Evolutionary conservation across 305 asterid genomes (phyloP), one percentile per base, ranked within the genome.

Genomic region (Salvia sclarea): DNA sequence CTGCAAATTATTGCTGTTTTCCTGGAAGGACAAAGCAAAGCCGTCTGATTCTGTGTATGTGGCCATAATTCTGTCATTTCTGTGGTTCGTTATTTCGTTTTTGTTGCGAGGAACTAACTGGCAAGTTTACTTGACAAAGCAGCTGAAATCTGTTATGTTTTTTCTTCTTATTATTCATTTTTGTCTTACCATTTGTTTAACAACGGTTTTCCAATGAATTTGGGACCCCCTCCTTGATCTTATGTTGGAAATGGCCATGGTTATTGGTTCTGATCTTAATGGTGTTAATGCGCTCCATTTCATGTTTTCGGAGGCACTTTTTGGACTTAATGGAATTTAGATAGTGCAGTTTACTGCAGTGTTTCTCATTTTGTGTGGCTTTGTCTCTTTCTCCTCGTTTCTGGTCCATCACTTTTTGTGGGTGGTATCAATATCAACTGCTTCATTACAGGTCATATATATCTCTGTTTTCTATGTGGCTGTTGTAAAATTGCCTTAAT

Each of bases 51-150:
- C 17, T 45, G 58, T 54, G 21, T 66, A 5, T 61, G 70, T 50
- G 69, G 47, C 63, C 72, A 45, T 56, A 38, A 40, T 74, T 65
- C 41, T 44, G 55, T 64, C 40, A 37, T 25, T 63, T 68, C 43
- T 21, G 31, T 59, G 73, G 35, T 21, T 65, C 30, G 37, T 64
- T 54, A 20, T 67, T 28, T 47, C 52, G 16, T 40, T 44, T 28
- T 69, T 21, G 17, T 61, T 37, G 47, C 53, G 14, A 16, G 58
- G 59, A 61, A 17, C 1, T 11, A 65, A 4, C 55, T 22, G 22
- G 45, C 44, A 4, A 47, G 55, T 49, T 35, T 16, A 20, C 24
- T 49, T 53, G 10, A 56, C 22, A 64, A 56, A 24, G 7, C 65
- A 38, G 0, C 60, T 74, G 65, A 50, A 10, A 35, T 10, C 13